Base-by-base conservation (phyloP, 345 rosid species). In the Aegle marmelos region DNA sequence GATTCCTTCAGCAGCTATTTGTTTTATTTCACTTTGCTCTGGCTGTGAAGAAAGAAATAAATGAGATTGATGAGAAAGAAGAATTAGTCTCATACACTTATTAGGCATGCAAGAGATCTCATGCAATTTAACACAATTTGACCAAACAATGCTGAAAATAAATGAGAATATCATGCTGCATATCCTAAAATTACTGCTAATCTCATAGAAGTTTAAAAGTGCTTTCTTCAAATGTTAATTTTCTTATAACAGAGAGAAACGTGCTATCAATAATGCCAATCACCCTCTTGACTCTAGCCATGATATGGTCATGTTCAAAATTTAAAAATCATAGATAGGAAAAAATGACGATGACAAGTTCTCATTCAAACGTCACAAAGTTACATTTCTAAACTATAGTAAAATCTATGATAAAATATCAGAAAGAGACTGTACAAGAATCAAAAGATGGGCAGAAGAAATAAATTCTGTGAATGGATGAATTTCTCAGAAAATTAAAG, bases 1-100 rank as follows among this genome's bases (percentile, higher is more conserved):
- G 83, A 96, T 89, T 79, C 99, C 98, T 84, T 89, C 89, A 25
- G 95, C 91, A 70, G 98, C 98, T 79, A 96, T 87, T 83, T 86
- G 84, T 82, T 89, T 90, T 58, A 92, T 87, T 85, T 94, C 94
- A 13, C 87, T 87, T 80, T 89, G 78, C 74, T 89, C 93, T 14
- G 99, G 98, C 99, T 93, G 92, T 87, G 78, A 74, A 78, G 82
- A 76, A 33, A 74, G 45, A 80, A 37, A 65, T 10, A 77, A 30
- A 66, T 68, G 28, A 83, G 75, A 68, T 67, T 73, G 78, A 34
- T 39, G 34, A 2, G 0, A 61, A 41, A 58, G 45, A 66, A n/a
- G 27, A 14, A 16, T 54, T 1, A 66, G 64, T 66, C 22, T 57
- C 0, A 10, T 13, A 24, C 6, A 24, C 65, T 31, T 34, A 1